These are phyloP conservation scores for Hordeum vulgare DNA, from an alignment of 176 grass and related monocot genomes.

Conservation along the genomic window DNA sequence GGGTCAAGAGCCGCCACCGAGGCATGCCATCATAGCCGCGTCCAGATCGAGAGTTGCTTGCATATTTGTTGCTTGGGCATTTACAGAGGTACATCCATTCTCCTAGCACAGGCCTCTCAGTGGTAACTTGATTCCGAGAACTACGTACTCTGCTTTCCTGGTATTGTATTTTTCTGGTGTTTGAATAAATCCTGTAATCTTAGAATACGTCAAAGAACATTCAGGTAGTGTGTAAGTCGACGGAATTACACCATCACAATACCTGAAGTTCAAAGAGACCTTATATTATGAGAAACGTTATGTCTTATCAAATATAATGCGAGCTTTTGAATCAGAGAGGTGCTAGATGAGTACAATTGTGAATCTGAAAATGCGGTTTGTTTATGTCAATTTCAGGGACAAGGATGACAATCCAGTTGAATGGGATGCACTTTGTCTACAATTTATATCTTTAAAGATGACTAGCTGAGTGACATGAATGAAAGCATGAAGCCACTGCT, in stretches of 20 bases:
- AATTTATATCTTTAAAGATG: conserved; percentile 56
- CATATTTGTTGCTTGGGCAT: not conserved
- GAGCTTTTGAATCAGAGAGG: not conserved
- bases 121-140: too few species aligned
- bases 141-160: too few species aligned
- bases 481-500: conserved; percentile 75
- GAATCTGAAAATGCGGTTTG: not conserved
- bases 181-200: conserved; percentile 70
- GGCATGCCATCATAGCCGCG: not conserved
- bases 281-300: conserved; percentile 85
- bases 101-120: not conserved
- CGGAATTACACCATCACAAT: too few species aligned
- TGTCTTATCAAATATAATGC: not conserved
- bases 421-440: conserved; percentile 69
- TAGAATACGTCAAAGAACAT: conserved; percentile 77
- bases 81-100: not conserved
- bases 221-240: conserved; percentile 57
- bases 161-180: conserved; percentile 1
- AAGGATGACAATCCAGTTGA: conserved; percentile 73
- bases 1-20: too few species aligned
- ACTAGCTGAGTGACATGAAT: conserved; percentile 23
- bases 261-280: too few species aligned
- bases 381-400: conserved; percentile 48
- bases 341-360: not conserved
- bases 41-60: not conserved